Evolutionary conservation across 192 early-diverging fungal species (phyloP), one percentile per base, ranked within the genome.

Genomic region (Coemansia sp.): DNA sequence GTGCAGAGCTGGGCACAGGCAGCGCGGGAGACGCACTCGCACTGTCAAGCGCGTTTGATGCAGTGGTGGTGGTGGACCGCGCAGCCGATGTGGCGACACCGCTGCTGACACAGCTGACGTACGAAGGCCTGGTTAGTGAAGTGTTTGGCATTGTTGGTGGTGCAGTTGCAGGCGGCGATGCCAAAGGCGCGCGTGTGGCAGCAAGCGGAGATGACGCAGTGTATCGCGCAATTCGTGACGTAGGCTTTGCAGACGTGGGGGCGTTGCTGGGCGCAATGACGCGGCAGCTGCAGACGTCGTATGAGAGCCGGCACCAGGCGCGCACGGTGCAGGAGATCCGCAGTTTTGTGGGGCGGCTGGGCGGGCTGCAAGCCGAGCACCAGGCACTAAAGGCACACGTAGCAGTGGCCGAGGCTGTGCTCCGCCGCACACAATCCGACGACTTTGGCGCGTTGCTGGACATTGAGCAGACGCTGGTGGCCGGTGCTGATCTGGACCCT

Each of bases 51-150:
- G 75, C 73, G 34, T 86, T 89, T 49, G 88, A 99, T 66, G 88
- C 92, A 9, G 63, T 97, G 52, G 85, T 99, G 17, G 86, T 99
- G 14, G 84, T 99, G 38, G 97, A 99, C 62, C 84, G 96, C 2
- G 84, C 83, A 20, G 93, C 94, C 4, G 97, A 99, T 70, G 63
- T 96, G 47, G 81, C 94, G 34, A 97, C 94, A 4, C 96, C 94
- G 8, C 74, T 99, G 31, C 90, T 93, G 64, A 99, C 94, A 0
- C 93, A 96, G 71, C 82, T 98, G 59, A 98, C 97, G 0, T 99
- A 98, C 73, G 92, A 98, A 78, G 97, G 97, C 4, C 80, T 99
- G 20, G 87, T 99, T 61, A 95, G 97, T 74, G 97, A 98, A 71
- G 83, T 90, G 8, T 94, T 91, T 65, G 89, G 90, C 5, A 95